phyloP scores from a whole-genome alignment of 1,284 basidiomycete species.

The Rhizoctonia solani region DNA sequence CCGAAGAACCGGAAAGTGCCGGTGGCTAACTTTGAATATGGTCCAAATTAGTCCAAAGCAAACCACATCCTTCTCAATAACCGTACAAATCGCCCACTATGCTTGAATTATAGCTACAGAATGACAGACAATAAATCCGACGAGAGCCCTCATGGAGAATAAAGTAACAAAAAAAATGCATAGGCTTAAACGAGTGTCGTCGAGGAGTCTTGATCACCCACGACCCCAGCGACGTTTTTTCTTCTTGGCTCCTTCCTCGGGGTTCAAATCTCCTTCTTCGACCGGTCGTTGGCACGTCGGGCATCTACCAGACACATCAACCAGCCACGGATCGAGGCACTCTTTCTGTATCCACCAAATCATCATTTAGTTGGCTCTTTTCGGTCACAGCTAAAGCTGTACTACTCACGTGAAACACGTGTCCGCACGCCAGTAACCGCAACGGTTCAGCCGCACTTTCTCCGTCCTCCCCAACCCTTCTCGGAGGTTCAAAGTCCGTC shows the following conservation, averaged over 20 bases:
- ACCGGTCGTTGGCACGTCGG: constrained; percentile 72
- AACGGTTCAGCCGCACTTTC: constrained; percentile 64
- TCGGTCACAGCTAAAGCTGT: not conserved
- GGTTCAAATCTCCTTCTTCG: constrained; percentile 38
- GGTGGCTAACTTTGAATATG: too few relatives aligned
- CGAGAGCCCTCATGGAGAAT: too few relatives aligned
- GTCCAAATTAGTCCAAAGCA: too few relatives aligned
- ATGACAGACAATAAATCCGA: too few relatives aligned
- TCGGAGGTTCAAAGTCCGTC: constrained; percentile 79
- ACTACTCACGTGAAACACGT: constrained; percentile 83
- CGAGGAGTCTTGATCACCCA: too few relatives aligned
- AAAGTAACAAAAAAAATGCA: too few relatives aligned
- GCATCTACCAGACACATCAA: constrained; percentile 75
- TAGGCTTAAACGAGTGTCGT: too few relatives aligned
- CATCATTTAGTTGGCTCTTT: not conserved
- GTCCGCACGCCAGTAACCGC: constrained; percentile 70
- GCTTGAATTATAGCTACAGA: too few relatives aligned
- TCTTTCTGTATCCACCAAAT: constrained; percentile 59
- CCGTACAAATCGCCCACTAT: too few relatives aligned
- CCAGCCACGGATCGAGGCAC: constrained; percentile 77
- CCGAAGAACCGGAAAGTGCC: too few relatives aligned
- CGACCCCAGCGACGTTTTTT: too few relatives aligned
- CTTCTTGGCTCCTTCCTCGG: constrained; percentile 7
- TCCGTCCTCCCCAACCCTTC: constrained; percentile 61
- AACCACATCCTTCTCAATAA: too few relatives aligned